These are phyloP conservation scores for Spinellus fusiger DNA, from an alignment of 192 early-diverging fungal species.

Conservation along the genomic window DNA sequence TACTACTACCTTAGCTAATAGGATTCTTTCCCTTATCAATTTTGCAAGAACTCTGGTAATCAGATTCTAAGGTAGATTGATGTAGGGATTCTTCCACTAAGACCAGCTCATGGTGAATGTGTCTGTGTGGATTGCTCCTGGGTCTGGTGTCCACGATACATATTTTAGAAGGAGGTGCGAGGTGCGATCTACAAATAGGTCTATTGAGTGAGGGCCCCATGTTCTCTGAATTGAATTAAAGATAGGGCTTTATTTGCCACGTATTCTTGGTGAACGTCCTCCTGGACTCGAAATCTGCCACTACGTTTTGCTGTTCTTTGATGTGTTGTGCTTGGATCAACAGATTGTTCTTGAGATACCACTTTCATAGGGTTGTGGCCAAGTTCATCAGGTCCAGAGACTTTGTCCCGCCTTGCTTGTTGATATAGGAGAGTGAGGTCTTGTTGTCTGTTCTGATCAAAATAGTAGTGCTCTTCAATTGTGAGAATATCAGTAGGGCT, in stretches of 20 bases:
- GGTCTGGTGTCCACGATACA: slow-evolving; percentile 22
- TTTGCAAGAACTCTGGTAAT: too few species aligned
- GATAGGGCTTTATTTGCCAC: slow-evolving; percentile 1
- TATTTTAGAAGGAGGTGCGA: slow-evolving; percentile 7
- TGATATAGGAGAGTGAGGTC: too few species aligned
- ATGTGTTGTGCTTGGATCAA: too few species aligned
- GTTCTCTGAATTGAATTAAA: slow-evolving; percentile 6
- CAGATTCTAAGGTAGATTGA: slow-evolving; percentile 24
- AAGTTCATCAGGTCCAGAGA: too few species aligned
- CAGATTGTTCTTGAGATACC: too few species aligned
- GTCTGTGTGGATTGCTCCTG: slow-evolving; percentile 4
- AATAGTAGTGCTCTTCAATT: not conserved
- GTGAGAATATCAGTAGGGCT: not conserved
- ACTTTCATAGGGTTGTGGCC: too few species aligned
- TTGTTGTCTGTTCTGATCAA: too few species aligned
- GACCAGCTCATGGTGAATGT: slow-evolving; percentile 14
- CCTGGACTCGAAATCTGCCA: slow-evolving; percentile 20
- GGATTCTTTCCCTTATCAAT: too few species aligned
- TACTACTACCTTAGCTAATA: too few species aligned
- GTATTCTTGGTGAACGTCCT: slow-evolving; percentile 3
- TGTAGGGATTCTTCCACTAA: slow-evolving; percentile 6
- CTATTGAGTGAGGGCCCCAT: slow-evolving; percentile 19
- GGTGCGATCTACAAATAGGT: too few species aligned
- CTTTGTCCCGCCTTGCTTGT: too few species aligned
- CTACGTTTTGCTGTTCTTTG: not conserved